Percentiles rank a stretch among this genome's conserved stretches.
These are phyloP conservation scores for Zizania latifolia DNA, from an alignment of 176 grass and related monocot species.

Conservation along the genomic window DNA sequence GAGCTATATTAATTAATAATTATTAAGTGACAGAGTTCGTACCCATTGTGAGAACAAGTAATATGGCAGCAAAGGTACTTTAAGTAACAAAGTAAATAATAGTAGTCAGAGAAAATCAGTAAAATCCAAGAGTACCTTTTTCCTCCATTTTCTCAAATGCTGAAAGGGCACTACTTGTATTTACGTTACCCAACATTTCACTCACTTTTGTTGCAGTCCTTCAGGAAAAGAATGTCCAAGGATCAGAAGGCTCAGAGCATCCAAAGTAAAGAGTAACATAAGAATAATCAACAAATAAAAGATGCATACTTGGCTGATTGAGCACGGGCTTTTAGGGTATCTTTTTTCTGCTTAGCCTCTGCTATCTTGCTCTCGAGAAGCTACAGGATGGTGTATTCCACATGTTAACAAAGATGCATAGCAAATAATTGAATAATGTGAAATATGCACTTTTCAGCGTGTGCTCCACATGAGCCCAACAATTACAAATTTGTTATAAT, in stretches of 20 bases:
- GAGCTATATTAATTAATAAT: too few relatives aligned
- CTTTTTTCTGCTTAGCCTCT: slow-evolving; percentile 96
- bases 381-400: slow-evolving; percentile 41
- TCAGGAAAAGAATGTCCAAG: slow-evolving; percentile 5
- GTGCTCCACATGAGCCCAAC: not conserved
- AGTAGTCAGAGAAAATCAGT: not conserved
- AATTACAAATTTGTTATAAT: not conserved
- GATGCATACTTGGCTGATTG: slow-evolving; percentile 87
- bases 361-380: slow-evolving; percentile 97
- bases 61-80: not conserved
- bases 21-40: not conserved
- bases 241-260: not conserved
- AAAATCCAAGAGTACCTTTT: slow-evolving; percentile 57
- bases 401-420: not conserved
- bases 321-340: slow-evolving; percentile 96
- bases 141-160: slow-evolving; percentile 99
- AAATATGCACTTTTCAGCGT: not conserved
- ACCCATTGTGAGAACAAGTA: not conserved
- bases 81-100: not conserved
- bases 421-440: not conserved
- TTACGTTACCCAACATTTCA: slow-evolving; percentile 97
- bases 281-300: slow-evolving; percentile 9
- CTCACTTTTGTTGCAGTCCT: slow-evolving; percentile 98
- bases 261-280: not conserved
- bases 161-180: slow-evolving; percentile 92